A percentile compares a stretch with the other conserved stretches of the same genome.
Conservation (phyloP, 345 rosid genomes). For the Leavenworthia alabamica region DNA sequence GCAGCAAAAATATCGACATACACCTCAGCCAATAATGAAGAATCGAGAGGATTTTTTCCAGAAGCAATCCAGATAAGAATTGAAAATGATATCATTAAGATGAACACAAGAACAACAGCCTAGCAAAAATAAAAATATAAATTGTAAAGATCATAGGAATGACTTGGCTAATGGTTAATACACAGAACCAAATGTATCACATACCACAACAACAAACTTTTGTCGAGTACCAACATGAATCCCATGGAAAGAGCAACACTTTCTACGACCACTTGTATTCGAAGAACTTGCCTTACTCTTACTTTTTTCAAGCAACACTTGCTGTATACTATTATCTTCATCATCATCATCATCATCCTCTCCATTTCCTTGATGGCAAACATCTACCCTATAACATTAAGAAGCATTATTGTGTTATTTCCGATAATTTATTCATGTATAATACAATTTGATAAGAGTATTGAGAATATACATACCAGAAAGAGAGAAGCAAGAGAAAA, state of each 20-base stretch:
- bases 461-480: constrained; percentile 42
- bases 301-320: constrained; percentile 41
- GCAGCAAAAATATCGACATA: constrained; percentile 30
- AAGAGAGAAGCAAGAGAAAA: constrained; percentile 53
- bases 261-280: constrained; percentile 28
- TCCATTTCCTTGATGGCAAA: constrained; percentile 66
- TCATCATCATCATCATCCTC: constrained; percentile 33
- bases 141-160: background rate
- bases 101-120: constrained; percentile 44
- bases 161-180: background rate
- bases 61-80: constrained; percentile 52
- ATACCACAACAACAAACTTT: constrained; percentile 52
- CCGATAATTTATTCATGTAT: background rate
- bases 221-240: constrained; percentile 53
- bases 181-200: background rate
- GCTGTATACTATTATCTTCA: constrained; percentile 40
- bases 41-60: constrained; percentile 41
- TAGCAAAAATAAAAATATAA: constrained; percentile 6
- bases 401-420: constrained; percentile 3
- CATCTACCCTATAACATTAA: constrained; percentile 57
- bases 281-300: constrained; percentile 32
- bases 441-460: background rate
- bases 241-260: constrained; percentile 44
- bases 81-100: constrained; percentile 46
- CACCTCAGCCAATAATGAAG: constrained; percentile 41